Conservation (phyloP, 2,329 filamentous ascomycete genomes). For the Acrodontium crateriforme region DNA sequence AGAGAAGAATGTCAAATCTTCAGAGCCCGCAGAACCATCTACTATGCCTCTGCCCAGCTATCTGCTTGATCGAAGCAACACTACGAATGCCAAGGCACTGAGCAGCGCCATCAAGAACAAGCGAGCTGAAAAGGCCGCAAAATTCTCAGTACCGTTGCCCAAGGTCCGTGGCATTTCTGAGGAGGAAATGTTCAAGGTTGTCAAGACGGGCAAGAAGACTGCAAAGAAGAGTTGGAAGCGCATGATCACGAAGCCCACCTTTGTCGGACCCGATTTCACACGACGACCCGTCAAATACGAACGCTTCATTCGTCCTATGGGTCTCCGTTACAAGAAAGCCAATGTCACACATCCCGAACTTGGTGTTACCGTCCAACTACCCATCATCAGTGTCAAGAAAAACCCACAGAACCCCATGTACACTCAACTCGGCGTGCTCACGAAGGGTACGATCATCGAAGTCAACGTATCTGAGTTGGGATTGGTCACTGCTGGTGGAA, state of each 20-base stretch:
- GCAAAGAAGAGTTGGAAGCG: slow-evolving; percentile 70
- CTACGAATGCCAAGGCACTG: slow-evolving; percentile 58
- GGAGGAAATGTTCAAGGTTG: slow-evolving; percentile 95
- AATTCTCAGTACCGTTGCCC: slow-evolving; percentile 81
- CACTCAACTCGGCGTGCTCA: slow-evolving; percentile 81
- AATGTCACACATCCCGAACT: slow-evolving; percentile 60
- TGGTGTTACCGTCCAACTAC: slow-evolving; percentile 72
- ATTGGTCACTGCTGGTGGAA: slow-evolving; percentile 77
- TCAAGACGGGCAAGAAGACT: slow-evolving; percentile 92
- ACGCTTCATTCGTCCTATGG: slow-evolving; percentile 58
- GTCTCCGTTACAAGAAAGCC: slow-evolving; percentile 65
- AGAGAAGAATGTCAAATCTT: slow-evolving; percentile 86
- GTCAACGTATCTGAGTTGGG: slow-evolving; percentile 90
- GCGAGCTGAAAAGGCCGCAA: slow-evolving; percentile 81
- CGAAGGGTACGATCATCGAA: slow-evolving; percentile 73
- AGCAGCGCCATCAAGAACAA: slow-evolving; percentile 90
- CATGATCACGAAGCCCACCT: slow-evolving; percentile 61
- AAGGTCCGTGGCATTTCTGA: slow-evolving; percentile 89
- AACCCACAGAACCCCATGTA: slow-evolving; percentile 83
- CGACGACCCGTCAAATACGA: slow-evolving; percentile 50
- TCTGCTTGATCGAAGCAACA: slow-evolving; percentile 69
- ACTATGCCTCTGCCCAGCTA: slow-evolving; percentile 80
- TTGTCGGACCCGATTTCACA: slow-evolving; percentile 85
- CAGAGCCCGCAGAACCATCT: slow-evolving; percentile 62
- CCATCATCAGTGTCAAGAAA: slow-evolving; percentile 55